Percentiles rank a stretch among this genome's conserved stretches.
Conservation (phyloP, 805 yeast genomes). For the Metschnikowia hibisci region DNA sequence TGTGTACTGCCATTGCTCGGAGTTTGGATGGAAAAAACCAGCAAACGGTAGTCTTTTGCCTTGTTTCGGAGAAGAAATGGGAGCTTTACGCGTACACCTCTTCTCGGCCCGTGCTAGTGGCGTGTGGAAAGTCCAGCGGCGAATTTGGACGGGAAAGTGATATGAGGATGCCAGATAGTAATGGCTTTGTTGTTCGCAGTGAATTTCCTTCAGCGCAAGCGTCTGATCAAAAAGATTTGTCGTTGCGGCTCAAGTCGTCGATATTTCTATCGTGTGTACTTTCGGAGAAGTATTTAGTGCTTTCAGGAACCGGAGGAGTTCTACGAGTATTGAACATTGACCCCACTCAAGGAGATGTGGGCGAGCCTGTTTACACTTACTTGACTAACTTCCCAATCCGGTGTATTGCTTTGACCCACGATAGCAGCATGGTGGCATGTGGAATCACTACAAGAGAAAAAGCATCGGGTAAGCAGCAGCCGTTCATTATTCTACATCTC, state of each 20-base stretch:
- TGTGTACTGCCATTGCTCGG: slow-evolving; percentile 30
- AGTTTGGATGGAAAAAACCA: slow-evolving; percentile 42
- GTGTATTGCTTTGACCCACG: slow-evolving; percentile 67
- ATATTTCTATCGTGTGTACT: slow-evolving; percentile 58
- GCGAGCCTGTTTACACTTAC: slow-evolving; percentile 65
- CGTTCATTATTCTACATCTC: slow-evolving; percentile 62
- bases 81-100: slow-evolving; percentile 57
- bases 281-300: slow-evolving; percentile 55
- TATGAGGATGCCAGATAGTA: slow-evolving; percentile 16
- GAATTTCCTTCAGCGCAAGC: slow-evolving; percentile 21
- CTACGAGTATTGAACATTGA: slow-evolving; percentile 59
- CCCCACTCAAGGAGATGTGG: slow-evolving; percentile 27
- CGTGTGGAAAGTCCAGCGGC: slow-evolving; percentile 67
- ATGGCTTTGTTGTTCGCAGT: slow-evolving; percentile 26
- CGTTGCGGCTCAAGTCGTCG: slow-evolving; percentile 46
- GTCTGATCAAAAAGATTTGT: slow-evolving; percentile 22
- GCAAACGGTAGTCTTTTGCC: slow-evolving; percentile 59
- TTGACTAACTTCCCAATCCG: slow-evolving; percentile 71
- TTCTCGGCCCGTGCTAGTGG: slow-evolving; percentile 48
- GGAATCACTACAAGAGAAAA: slow-evolving; percentile 82
- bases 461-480: slow-evolving; percentile 65
- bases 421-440: slow-evolving; percentile 64
- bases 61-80: slow-evolving; percentile 68
- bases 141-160: slow-evolving; percentile 54
- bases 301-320: slow-evolving; percentile 71